Base-by-base conservation (phyloP, 306 rosid genomes). In the Dryas octopetala region DNA sequence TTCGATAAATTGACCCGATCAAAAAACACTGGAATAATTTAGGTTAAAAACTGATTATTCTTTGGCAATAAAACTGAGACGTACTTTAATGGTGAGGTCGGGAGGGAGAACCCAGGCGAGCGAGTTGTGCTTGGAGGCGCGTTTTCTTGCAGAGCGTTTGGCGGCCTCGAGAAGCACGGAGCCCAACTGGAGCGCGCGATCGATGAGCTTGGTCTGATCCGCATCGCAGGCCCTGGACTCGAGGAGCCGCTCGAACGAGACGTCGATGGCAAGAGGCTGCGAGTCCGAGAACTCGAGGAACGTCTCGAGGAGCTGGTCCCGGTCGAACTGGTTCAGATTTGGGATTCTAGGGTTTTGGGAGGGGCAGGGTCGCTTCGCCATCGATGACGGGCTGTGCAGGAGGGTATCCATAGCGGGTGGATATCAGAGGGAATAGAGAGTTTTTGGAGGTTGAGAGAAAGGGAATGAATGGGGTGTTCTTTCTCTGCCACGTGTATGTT, bases 311-410 rank as follows among this genome's bases (percentile, higher is more conserved):
- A 85, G 85, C 12, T 72, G 74, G 64, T 78, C 79, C 15, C 64
- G 49, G 69, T 87, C 91, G 17, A 80, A 72, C 16, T 78, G 90
- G 60, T 78, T 45, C 59, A 76, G 86, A 75, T 71, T 80, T 13
- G 66, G 86, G 43, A 66, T 49, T 23, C 84, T 82, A 82, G 96
- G 96, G 89, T 88, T 90, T 83, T 88, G 91, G 5, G 96, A 85
- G 2, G 98, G 91, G 69, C 98, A 94, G 4, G 94, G 96, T 62
- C 98, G 90, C 81, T 94, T 94, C 47, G 96, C 93, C 98, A 90
- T 91, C 76, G 96, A 81, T 6, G 88, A 75, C 4, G 87, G 85
- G 82, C 48, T 75, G 84, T 77, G 88, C 64, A 78, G 75, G 65
- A 83, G 76, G 79, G 88, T 48, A 78, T 86, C 97, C 97, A 91